Evolutionary conservation across 1,284 basidiomycete genomes (phyloP), one percentile per base, ranked within the genome.

Genomic region (Leccinum subrobustum): DNA sequence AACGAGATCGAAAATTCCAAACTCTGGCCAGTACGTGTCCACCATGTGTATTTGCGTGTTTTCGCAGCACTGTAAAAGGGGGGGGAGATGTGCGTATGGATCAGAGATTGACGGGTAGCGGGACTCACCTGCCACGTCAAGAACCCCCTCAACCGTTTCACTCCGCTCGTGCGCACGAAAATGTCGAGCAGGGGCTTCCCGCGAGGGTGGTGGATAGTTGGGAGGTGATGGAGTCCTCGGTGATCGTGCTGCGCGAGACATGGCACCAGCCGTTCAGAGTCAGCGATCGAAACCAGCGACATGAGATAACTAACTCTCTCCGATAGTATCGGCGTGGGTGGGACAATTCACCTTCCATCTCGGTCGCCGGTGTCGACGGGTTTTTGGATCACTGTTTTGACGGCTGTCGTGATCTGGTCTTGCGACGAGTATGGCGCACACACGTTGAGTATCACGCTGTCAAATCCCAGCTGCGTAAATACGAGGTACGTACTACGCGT

Each of bases 391-490:
- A 83, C 81, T 0, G 77, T 77, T 64, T 87, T 77, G 1, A 96
- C 83, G 0, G 95, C 91, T 0, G 84, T 83, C 5, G 92, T 83
- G 12, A 99, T 96, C 76, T 99, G 97, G 70, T 99, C 93, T 47
- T 90, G 83, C 3, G 95, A 92, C 1, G 93, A 84, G 70, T 99
- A 99, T 0, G 97, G 92, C 80, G 96, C 95, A 76, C 94, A 96
- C 12, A 99, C 80, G 69, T 99, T 99, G 51, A 99, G 81, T 37
- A 96, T 90, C 1, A 93, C 90, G 44, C 94, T 96, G 60, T 7
- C 58, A 20, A 16, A 11, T 9, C 8, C 3, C n/a, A 18, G 29
- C 16, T n/a, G 9, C 57, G 16, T 8, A 48, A 54, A 55, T 47
- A 50, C 39, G 37, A 39, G n/a, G 18, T 20, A 44, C 44, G 18